These are phyloP conservation scores for Xylaria palmicola DNA, from an alignment of 495 filamentous ascomycete species.

Conservation along the genomic window DNA sequence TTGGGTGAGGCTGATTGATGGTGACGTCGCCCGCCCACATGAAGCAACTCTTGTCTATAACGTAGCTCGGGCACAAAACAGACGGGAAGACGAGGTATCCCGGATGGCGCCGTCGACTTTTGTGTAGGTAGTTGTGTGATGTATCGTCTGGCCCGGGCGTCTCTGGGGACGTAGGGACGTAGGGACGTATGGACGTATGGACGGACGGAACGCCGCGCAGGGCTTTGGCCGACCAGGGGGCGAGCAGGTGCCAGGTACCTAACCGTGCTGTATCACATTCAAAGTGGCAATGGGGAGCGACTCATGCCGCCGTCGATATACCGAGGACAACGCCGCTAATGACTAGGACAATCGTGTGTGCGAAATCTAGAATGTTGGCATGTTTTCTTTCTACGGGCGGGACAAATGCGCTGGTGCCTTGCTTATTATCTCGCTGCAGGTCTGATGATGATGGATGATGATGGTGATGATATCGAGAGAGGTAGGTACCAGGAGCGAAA, in stretches of 20 bases:
- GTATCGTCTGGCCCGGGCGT: not conserved
- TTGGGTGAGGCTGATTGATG: conserved; percentile 32
- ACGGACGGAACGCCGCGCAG: no score
- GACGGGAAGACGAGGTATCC: not conserved
- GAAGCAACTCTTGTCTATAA: not conserved
- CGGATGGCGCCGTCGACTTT: not conserved
- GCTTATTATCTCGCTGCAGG: not conserved
- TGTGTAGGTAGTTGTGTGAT: not conserved
- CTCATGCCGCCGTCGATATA: not conserved
- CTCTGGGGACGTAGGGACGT: no score
- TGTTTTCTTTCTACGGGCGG: not conserved
- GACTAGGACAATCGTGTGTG: not conserved
- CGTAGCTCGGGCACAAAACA: not conserved
- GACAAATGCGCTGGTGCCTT: not conserved
- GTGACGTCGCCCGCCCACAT: conserved; percentile 20
- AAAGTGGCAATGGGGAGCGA: not conserved
- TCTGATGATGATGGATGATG: conserved; percentile 11
- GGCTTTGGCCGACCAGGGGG: not conserved
- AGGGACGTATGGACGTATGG: no score
- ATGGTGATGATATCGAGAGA: conserved; percentile 4
- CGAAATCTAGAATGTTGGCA: not conserved
- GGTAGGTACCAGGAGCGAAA: not conserved
- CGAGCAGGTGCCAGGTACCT: not conserved
- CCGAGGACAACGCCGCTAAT: not conserved
- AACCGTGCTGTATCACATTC: not conserved